A percentile compares a stretch with the other conserved stretches of the same genome.
Conservation (phyloP, 306 rosid species). For the Castanospermum australe region DNA sequence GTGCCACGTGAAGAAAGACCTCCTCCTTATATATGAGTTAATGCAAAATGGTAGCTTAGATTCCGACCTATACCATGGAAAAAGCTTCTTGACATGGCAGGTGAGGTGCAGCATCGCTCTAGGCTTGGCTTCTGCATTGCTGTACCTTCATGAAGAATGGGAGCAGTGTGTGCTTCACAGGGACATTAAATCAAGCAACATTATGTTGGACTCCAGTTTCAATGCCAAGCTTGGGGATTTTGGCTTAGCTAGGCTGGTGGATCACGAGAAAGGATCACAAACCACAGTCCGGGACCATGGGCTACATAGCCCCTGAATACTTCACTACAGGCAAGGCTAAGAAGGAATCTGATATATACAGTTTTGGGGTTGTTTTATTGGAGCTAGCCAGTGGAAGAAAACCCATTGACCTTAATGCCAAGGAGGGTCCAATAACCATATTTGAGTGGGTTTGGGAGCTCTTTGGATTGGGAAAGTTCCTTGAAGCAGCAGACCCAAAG, state of each 20-base stretch:
- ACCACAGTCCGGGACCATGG: conserved; percentile 38
- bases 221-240: conserved; percentile 48
- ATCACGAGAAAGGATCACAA: conserved; percentile 35
- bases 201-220: conserved; percentile 46
- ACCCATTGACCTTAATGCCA: conserved; percentile 13
- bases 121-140: conserved; percentile 39
- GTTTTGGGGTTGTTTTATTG: conserved; percentile 39
- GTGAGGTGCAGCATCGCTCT: conserved; percentile 37
- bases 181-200: conserved; percentile 53
- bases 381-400: conserved; percentile 43
- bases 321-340: conserved; percentile 31
- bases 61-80: conserved; percentile 27
- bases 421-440: conserved; percentile 4
- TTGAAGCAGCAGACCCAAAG: conserved; percentile 29
- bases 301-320: conserved; percentile 51
- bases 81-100: conserved; percentile 23
- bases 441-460: conserved; percentile 54
- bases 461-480: conserved; percentile 26
- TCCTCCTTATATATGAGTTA: conserved; percentile 42
- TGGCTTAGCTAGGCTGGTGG: conserved; percentile 47
- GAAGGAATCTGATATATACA: conserved; percentile 40
- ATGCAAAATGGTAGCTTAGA: conserved; percentile 49
- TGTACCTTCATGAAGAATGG: conserved; percentile 48
- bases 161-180: conserved; percentile 49
- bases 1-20: conserved; percentile 42